Evolutionary conservation across 768 basidiomycete species (phyloP).

Genomic region (Clitopilus hobsonii): DNA sequence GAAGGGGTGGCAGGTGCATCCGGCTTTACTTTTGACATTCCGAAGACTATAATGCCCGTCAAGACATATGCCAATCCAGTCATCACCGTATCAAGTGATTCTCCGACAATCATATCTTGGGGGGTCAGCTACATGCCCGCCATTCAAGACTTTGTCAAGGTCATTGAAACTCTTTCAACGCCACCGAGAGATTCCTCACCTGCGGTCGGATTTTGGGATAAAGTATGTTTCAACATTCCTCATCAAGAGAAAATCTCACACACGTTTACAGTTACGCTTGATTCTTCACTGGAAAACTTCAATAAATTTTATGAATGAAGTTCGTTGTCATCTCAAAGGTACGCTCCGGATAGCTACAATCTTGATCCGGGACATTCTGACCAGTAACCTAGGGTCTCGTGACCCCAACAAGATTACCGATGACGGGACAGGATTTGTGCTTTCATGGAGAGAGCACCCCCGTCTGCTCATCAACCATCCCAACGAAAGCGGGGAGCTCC

Average conservation of each 20-base stretch:
- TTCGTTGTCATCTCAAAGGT: conserved; percentile 88
- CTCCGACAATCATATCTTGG: conserved; percentile 79
- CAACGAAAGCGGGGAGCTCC: conserved; percentile 70
- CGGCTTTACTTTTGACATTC: conserved; percentile 58
- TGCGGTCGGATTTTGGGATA: conserved; percentile 92
- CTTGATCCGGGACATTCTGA: background rate
- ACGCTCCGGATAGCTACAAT: conserved; percentile 5
- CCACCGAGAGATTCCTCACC: conserved; percentile 80
- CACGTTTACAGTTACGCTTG: conserved; percentile 52
- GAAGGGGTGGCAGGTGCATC: conserved; percentile 46
- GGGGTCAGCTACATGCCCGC: conserved; percentile 83
- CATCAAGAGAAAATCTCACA: background rate
- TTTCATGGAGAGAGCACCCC: conserved; percentile 79
- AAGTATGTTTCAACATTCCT: conserved; percentile 40
- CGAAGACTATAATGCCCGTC: conserved; percentile 93
- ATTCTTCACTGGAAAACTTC: conserved; percentile 80
- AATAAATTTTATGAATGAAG: conserved; percentile 63
- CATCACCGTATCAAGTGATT: conserved; percentile 60
- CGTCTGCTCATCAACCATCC: conserved; percentile 62
- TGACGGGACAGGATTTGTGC: conserved; percentile 80
- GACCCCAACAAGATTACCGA: conserved; percentile 72
- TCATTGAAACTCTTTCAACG: conserved; percentile 77
- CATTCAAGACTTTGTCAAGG: conserved; percentile 80
- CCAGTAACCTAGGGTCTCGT: conserved; percentile 53
- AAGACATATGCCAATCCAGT: conserved; percentile 84